These are phyloP conservation scores for Fusarium gaditjirri DNA, from an alignment of 2,329 filamentous ascomycete genomes.

Conservation along the genomic window DNA sequence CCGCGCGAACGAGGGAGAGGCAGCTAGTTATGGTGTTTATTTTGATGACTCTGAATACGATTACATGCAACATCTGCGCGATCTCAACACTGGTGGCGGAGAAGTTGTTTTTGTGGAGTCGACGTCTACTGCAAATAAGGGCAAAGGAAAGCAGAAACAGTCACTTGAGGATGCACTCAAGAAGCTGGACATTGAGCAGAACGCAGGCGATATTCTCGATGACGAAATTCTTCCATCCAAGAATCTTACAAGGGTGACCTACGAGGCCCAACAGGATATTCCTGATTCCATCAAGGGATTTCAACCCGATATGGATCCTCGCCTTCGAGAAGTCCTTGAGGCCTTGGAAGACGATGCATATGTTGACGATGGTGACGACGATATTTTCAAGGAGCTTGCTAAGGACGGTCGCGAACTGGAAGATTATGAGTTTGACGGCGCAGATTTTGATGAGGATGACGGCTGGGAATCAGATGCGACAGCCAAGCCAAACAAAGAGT, in stretches of 20 bases:
- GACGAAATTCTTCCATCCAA: slow-evolving; percentile 82
- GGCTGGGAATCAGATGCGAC: slow-evolving; percentile 97
- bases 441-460: slow-evolving; percentile 72
- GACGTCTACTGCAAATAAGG: slow-evolving; percentile 70
- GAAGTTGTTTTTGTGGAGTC: slow-evolving; percentile 86
- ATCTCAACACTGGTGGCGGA: slow-evolving; percentile 78
- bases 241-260: slow-evolving; percentile 79
- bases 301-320: slow-evolving; percentile 97
- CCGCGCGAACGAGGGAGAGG: slow-evolving; percentile 93
- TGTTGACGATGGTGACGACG: slow-evolving; percentile 88
- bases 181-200: slow-evolving; percentile 66
- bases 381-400: slow-evolving; percentile 81
- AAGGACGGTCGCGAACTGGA: slow-evolving; percentile 78
- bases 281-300: slow-evolving; percentile 93
- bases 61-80: slow-evolving; percentile 98
- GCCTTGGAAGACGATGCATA: slow-evolving; percentile 96
- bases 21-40: slow-evolving; percentile 92
- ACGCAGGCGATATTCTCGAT: slow-evolving; percentile 70
- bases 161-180: slow-evolving; percentile 85
- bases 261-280: slow-evolving; percentile 92
- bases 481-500: slow-evolving; percentile 76
- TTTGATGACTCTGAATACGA: slow-evolving; percentile 97
- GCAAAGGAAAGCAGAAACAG: slow-evolving; percentile 79
- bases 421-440: slow-evolving; percentile 80
- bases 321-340: slow-evolving; percentile 89